Evolutionary conservation across 169 alveolate species (phyloP).

Genomic region (Plasmodium reichenowi): DNA sequence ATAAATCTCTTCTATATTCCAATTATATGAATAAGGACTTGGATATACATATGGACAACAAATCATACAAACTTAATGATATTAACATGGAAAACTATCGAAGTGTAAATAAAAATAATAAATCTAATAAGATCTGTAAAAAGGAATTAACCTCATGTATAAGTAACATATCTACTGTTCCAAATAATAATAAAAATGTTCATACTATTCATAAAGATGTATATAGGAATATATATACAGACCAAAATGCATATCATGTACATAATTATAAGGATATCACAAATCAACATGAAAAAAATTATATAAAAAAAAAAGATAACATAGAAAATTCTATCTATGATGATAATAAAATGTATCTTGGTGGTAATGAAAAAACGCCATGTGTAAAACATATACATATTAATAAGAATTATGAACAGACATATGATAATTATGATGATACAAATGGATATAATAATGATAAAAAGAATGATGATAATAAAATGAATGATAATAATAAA

Average conservation of each 20-base stretch:
- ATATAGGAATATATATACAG: too few species aligned
- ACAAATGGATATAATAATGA: not conserved
- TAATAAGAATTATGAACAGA: not conserved
- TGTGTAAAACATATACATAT: not conserved
- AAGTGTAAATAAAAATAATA: too few species aligned
- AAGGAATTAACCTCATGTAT: too few species aligned
- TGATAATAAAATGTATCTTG: not conserved
- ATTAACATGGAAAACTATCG: not conserved
- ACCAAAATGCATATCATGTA: not conserved
- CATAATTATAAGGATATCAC: constrained; percentile 4
- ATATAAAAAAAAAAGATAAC: not conserved
- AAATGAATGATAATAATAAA: too few species aligned
- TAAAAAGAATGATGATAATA: too few species aligned
- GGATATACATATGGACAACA: not conserved
- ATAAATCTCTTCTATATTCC: constrained; percentile 13
- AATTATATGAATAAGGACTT: constrained; percentile 17
- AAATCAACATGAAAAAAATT: not conserved
- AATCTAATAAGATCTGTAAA: too few species aligned
- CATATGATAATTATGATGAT: not conserved
- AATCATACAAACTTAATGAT: not conserved
- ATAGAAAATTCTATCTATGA: not conserved
- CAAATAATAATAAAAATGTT: too few species aligned
- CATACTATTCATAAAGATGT: too few species aligned
- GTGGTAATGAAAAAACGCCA: too few species aligned
- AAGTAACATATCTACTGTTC: too few species aligned